Conservation (phyloP, 306 rosid species). For the Luffa acutangula region DNA sequence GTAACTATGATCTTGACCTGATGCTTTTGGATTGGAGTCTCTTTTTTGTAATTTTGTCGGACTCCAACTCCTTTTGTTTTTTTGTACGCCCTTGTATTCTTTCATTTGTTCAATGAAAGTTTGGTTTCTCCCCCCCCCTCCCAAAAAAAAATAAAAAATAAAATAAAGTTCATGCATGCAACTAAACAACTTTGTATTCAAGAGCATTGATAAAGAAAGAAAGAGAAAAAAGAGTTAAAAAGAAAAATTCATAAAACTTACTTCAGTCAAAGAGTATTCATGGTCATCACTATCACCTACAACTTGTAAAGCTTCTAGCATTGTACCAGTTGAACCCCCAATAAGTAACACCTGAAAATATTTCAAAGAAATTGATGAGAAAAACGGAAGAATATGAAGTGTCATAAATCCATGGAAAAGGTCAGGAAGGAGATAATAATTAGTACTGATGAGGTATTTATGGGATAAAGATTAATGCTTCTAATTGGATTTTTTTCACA, state of each 20-base stretch:
- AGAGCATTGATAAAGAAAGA: not conserved
- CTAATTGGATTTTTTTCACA: not conserved
- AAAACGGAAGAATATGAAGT: not conserved
- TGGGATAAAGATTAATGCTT: not conserved
- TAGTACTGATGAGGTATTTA: not conserved
- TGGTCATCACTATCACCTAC: slow-evolving; percentile 53
- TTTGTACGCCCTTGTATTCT: too few species aligned
- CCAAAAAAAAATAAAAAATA: too few species aligned
- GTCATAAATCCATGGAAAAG: not conserved
- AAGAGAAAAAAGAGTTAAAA: not conserved
- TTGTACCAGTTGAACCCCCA: slow-evolving; percentile 96
- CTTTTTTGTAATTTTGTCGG: too few species aligned
- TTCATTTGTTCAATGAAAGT: too few species aligned
- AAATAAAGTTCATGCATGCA: not conserved
- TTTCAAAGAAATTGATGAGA: slow-evolving; percentile 3
- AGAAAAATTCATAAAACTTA: slow-evolving; percentile 33
- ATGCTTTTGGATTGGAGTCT: too few species aligned
- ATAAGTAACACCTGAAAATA: slow-evolving; percentile 72
- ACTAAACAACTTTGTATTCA: not conserved
- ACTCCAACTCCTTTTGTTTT: too few species aligned
- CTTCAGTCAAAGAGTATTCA: slow-evolving; percentile 52
- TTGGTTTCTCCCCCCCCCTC: too few species aligned
- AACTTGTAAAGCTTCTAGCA: slow-evolving; percentile 91
- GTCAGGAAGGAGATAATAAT: not conserved
- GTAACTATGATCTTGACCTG: too few species aligned